A percentile compares a stretch with the other conserved stretches of the same genome.
These are phyloP conservation scores for Parascedosporium putredinis DNA, from an alignment of 2,329 filamentous ascomycete genomes.

Conservation along the genomic window DNA sequence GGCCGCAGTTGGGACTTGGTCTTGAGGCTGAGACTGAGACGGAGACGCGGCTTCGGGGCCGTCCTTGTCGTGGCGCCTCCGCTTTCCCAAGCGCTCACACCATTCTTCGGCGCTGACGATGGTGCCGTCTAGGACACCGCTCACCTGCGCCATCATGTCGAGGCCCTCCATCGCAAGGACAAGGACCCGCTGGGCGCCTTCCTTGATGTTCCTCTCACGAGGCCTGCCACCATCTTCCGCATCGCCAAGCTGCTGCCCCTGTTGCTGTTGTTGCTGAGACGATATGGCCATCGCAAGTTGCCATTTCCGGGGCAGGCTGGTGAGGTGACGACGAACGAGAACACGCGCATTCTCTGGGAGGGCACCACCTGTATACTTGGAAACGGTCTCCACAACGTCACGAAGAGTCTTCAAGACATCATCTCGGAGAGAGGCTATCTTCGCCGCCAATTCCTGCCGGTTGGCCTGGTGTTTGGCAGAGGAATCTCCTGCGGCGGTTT, in stretches of 20 bases:
- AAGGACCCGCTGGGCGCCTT: slow-evolving; percentile 65
- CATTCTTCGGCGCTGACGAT: slow-evolving; percentile 85
- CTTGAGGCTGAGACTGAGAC: background rate
- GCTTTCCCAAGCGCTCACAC: slow-evolving; percentile 64
- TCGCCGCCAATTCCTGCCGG: slow-evolving; percentile 41
- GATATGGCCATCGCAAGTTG: slow-evolving; percentile 51
- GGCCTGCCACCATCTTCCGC: slow-evolving; percentile 22
- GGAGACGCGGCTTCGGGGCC: background rate
- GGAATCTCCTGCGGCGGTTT: slow-evolving; percentile 18
- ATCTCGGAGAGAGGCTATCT: slow-evolving; percentile 56
- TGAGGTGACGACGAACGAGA: slow-evolving; percentile 74
- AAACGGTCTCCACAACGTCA: slow-evolving; percentile 73
- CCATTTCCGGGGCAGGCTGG: slow-evolving; percentile 76
- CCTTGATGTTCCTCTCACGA: slow-evolving; percentile 33
- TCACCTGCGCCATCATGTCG: slow-evolving; percentile 91
- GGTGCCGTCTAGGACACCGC: slow-evolving; percentile 76
- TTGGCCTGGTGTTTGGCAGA: slow-evolving; percentile 24
- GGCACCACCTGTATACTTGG: slow-evolving; percentile 81
- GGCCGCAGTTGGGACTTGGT: slow-evolving; percentile 16
- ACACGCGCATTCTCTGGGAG: slow-evolving; percentile 79
- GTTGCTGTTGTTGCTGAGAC: slow-evolving; percentile 20
- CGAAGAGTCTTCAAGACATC: slow-evolving; percentile 73
- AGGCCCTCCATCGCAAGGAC: slow-evolving; percentile 82
- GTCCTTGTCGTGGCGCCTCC: slow-evolving; percentile 7
- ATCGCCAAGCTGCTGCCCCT: slow-evolving; percentile 21